Conservation (phyloP, 2,329 filamentous ascomycete species). For the Magnaporthiopsis poae region DNA sequence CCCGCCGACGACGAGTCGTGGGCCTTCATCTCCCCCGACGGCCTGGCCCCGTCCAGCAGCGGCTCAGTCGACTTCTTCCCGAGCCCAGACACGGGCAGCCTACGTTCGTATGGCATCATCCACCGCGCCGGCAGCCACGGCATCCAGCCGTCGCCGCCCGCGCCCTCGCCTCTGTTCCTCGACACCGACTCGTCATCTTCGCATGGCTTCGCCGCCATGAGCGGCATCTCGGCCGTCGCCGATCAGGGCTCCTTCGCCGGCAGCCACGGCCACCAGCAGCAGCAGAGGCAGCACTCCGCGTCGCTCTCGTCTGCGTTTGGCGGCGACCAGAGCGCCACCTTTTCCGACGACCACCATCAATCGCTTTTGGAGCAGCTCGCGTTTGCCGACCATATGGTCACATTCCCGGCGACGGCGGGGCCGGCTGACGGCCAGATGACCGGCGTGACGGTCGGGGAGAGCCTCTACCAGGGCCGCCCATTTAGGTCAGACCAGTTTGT, state of each 20-base stretch:
- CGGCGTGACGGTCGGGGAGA: background rate
- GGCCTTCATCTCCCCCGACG: constrained; percentile 31
- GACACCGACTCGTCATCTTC: constrained; percentile 23
- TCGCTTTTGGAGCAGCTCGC: constrained; percentile 2
- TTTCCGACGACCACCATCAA: background rate
- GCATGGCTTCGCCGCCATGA: constrained; percentile 14
- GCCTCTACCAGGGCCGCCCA: background rate
- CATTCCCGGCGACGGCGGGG: background rate
- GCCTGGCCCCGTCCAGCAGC: constrained; percentile 19
- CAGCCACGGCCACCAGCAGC: background rate
- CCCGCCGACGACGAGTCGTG: constrained; percentile 32
- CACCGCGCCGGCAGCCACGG: constrained; percentile 26
- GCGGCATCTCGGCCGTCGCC: background rate
- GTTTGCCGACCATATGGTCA: background rate
- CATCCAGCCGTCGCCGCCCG: constrained; percentile 23
- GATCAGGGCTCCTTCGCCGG: background rate
- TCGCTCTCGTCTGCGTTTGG: background rate
- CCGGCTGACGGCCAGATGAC: background rate
- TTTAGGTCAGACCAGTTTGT: constrained; percentile 2
- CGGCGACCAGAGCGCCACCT: background rate
- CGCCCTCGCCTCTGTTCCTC: constrained; percentile 33
- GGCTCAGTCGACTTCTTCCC: constrained; percentile 35
- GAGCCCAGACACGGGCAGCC: constrained; percentile 41
- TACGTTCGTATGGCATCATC: constrained; percentile 41
- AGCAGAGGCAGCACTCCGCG: constrained; percentile 1